Base-by-base conservation (phyloP, 2,329 filamentous ascomycete genomes). In the Neobulgaria alba region DNA sequence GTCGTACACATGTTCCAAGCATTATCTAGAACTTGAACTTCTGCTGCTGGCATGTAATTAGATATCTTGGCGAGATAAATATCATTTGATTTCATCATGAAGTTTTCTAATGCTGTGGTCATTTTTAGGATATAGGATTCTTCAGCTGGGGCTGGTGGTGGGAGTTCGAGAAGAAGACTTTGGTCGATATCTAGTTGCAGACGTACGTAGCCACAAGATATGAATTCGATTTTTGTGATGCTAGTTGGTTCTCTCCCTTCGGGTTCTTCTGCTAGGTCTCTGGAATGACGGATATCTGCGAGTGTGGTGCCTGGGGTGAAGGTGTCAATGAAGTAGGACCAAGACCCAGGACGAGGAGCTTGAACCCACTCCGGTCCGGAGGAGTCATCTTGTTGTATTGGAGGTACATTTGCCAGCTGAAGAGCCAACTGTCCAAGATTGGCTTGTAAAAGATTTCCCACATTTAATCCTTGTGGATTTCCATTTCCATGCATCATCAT, bases 221-320 rank as follows among this genome's bases (percentile, higher is more conserved):
- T 50, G 43, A 60, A 58, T 15, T 42, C 20, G 14, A 60, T 40
- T 20, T 44, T 52, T 14, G 29, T 47, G 7, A 60, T 47, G 29
- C 18, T 33, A 14, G 45, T 48, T 39, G 52, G 21, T 38, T 43
- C 29, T 39, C 37, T 39, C 43, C 36, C 15, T 35, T 41, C 43
- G 16, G 56, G 49, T 21, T 57, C 53, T 5, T 43, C 54, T 37
- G 53, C 51, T 48, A 58, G 55, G 29, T 62, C 63, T 38, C 57
- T 54, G 5, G 53, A 46, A 17, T 62, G 57, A 10, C 63, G 59
- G 29, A 68, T 63, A 43, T 67, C 61, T 31, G 54, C 54, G 21
- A 71, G 57, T 12, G 63, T 67, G 2, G 53, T 56, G 10, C 68
- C 67, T 2, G 72, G 71, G 0, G 68, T 73, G 36, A 75, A 63